Evolutionary conservation across 2,329 filamentous ascomycete species (phyloP).

Genomic region (Hypoxylon sp.): DNA sequence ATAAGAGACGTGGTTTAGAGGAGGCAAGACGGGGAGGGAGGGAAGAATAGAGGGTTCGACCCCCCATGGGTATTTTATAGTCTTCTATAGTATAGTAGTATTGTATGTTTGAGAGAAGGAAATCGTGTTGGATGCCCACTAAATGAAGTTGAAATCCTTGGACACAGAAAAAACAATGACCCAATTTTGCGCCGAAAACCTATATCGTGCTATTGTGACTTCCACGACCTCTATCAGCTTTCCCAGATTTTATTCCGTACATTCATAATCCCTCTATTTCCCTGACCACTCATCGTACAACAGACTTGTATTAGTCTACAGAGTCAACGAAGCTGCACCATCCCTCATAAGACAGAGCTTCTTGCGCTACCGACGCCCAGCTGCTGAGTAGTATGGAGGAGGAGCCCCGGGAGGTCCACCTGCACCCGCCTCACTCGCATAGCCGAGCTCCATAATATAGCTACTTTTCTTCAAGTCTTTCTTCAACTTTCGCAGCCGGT

Average conservation of each 20-base stretch:
- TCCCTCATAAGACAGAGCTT: neutral
- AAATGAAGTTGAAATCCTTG: neutral
- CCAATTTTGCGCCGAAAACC: neutral
- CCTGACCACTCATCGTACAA: neutral
- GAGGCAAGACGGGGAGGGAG: no score
- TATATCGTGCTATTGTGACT: neutral
- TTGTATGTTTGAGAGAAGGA: neutral
- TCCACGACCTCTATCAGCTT: neutral
- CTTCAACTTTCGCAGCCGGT: slow-evolving; percentile 12
- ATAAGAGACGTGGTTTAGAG: no score
- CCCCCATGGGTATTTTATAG: no score
- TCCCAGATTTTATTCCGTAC: neutral
- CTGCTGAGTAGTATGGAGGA: slow-evolving; percentile 28
- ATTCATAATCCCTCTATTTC: neutral
- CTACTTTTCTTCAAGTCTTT: slow-evolving; percentile 15
- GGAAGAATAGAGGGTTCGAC: no score
- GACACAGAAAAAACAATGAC: neutral
- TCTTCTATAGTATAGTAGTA: neutral
- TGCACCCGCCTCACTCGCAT: slow-evolving; percentile 3
- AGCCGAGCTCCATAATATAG: slow-evolving; percentile 17
- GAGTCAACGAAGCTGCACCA: no score
- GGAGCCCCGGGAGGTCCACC: slow-evolving; percentile 1
- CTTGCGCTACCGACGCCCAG: slow-evolving; percentile 7
- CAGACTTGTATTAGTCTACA: neutral
- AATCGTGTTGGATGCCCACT: neutral